These are phyloP conservation scores for Thalassiosira hispida DNA, from an alignment of 352 stramenopile genomes.

Conservation along the genomic window DNA sequence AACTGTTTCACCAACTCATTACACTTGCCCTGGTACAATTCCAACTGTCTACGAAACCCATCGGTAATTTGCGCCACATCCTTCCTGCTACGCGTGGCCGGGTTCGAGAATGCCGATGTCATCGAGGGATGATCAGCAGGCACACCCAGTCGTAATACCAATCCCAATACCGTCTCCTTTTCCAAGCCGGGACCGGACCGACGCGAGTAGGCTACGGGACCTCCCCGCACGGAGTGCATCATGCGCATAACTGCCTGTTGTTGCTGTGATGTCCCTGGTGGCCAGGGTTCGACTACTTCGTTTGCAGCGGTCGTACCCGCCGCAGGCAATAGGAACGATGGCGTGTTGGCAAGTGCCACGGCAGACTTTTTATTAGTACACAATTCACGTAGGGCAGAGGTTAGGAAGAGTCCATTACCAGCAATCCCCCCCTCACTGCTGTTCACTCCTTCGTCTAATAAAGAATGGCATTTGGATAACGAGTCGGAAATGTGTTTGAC, in stretches of 20 bases:
- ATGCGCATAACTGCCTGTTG: conserved; percentile 52
- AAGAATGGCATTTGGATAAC: conserved; percentile 56
- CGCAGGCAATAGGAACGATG: conserved; percentile 71
- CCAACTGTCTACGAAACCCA: conserved; percentile 68
- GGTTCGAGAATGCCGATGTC: conserved; percentile 60
- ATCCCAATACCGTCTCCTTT: conserved; percentile 78
- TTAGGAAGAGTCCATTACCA: conserved; percentile 58
- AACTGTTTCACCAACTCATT: conserved; percentile 75
- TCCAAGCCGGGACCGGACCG: conserved; percentile 79
- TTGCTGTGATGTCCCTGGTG: conserved; percentile 27
- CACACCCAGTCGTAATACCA: conserved; percentile 65
- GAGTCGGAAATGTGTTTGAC: conserved; percentile 44
- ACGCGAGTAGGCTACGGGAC: conserved; percentile 52
- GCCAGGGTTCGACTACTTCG: conserved; percentile 50
- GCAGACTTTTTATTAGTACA: conserved; percentile 79
- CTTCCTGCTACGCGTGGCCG: conserved; percentile 44
- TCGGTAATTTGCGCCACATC: conserved; percentile 59
- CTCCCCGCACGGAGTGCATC: conserved; percentile 50
- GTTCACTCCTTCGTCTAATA: conserved; percentile 52
- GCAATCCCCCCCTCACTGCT: conserved; percentile 17
- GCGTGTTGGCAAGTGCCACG: conserved; percentile 42
- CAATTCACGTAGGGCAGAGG: conserved; percentile 65
- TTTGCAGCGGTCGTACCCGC: conserved; percentile 48
- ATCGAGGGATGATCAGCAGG: conserved; percentile 64
- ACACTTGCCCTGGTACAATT: conserved; percentile 73